Evolutionary conservation across 148 eudicot genomes (phyloP).

Genomic region (Pharnaceum exiguum): DNA sequence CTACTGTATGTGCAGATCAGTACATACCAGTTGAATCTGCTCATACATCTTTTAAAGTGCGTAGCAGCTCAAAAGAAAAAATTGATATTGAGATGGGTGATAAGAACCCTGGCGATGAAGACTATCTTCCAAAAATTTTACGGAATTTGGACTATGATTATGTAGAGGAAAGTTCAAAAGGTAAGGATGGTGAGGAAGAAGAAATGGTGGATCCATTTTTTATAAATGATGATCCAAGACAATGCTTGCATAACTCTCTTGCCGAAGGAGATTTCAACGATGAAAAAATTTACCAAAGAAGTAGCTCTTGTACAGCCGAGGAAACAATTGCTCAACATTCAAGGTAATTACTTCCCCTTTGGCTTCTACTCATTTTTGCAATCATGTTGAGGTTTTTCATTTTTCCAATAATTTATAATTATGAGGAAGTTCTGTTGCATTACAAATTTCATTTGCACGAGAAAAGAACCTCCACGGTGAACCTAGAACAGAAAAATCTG

Average conservation of each 20-base stretch:
- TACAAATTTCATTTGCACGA: too few species aligned
- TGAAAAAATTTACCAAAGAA: constrained; percentile 31
- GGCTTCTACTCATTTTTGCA: not conserved
- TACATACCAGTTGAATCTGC: constrained; percentile 21
- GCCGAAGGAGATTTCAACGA: constrained; percentile 37
- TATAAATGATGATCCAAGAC: constrained; percentile 30
- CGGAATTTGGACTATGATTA: constrained; percentile 65
- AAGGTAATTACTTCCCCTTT: constrained; percentile 23
- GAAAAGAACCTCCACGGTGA: too few species aligned
- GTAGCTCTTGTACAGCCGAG: constrained; percentile 17
- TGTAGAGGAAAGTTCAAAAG: constrained; percentile 46
- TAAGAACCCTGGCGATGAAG: constrained; percentile 34
- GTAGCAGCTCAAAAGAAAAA: constrained; percentile 61
- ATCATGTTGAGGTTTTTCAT: too few species aligned
- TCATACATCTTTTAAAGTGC: constrained; percentile 26
- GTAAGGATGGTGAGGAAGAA: constrained; percentile 38
- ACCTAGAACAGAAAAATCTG: too few species aligned
- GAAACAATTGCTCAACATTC: constrained; percentile 16
- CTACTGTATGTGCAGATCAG: constrained; percentile 44
- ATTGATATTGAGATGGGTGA: constrained; percentile 69
- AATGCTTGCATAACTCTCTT: constrained; percentile 29
- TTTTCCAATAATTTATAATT: not conserved
- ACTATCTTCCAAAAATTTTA: constrained; percentile 71
- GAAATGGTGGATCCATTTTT: constrained; percentile 32
- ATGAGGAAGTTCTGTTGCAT: too few species aligned